A percentile compares a stretch with the other conserved stretches of the same genome.
Conservation (phyloP, 1,284 basidiomycete genomes). For the Trametes versicolor region DNA sequence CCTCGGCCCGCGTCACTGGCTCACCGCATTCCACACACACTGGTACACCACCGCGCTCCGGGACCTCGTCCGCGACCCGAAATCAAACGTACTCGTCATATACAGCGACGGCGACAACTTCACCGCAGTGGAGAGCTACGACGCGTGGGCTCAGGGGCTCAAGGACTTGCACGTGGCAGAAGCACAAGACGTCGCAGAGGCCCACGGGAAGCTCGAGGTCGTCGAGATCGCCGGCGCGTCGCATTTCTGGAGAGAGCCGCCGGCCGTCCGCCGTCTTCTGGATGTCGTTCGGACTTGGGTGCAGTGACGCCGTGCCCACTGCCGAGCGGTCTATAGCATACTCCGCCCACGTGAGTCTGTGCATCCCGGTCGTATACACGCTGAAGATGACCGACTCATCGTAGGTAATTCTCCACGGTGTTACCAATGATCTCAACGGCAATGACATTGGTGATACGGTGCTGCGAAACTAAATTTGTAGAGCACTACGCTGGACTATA, state of each 20-base stretch:
- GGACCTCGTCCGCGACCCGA: conserved; percentile 54
- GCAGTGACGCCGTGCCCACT: conserved; percentile 15
- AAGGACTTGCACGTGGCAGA: conserved; percentile 31
- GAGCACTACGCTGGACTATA: too few relatives aligned
- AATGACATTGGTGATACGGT: too few relatives aligned
- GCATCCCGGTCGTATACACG: too few relatives aligned
- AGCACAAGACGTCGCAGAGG: background rate
- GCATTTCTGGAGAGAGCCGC: conserved; percentile 56
- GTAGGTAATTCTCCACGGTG: too few relatives aligned
- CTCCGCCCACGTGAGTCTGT: too few relatives aligned
- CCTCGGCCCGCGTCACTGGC: conserved; percentile 68
- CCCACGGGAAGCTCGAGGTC: conserved; percentile 40
- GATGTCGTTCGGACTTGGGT: conserved; percentile 34
- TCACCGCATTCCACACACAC: conserved; percentile 73
- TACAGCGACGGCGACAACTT: conserved; percentile 81
- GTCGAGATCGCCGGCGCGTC: conserved; percentile 51
- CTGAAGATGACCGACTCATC: too few relatives aligned
- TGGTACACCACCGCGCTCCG: conserved; percentile 61
- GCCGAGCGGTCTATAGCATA: too few relatives aligned
- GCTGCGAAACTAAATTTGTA: too few relatives aligned
- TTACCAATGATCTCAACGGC: too few relatives aligned
- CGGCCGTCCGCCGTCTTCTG: conserved; percentile 28
- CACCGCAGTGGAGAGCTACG: conserved; percentile 64
- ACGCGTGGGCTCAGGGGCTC: conserved; percentile 61
- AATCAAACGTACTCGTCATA: conserved; percentile 66